Evolutionary conservation across 2,329 filamentous ascomycete species (phyloP), one percentile per base, ranked within the genome.

Genomic region (Periconia digitata): DNA sequence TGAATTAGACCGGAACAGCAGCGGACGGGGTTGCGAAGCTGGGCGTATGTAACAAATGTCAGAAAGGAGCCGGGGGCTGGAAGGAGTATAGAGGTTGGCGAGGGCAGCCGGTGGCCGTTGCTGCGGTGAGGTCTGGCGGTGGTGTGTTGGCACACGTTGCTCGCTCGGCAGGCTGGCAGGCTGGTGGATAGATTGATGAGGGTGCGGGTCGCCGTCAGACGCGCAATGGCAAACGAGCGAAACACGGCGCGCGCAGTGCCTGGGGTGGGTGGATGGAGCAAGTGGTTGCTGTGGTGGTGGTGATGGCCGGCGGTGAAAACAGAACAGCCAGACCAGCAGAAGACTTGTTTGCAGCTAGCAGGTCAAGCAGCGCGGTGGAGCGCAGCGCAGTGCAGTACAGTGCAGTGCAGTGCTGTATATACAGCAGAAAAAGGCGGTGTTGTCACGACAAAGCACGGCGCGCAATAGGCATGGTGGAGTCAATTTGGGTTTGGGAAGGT

Each of bases 81-180:
- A 63, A 64, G 36, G 49, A 64, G 67, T 48, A 58, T 64, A 57
- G 66, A 41, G 48, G 52, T 51, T 59, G 44, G 43, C 43, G 44
- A 48, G 64, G 62, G 53, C 67, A 69, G 63, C 53, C 58, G 64
- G 51, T 57, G 66, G 65, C 55, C 65, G 67, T 69, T 70, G 67
- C 66, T 65, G 64, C 63, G 63, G 67, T 64, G 63, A 69, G 59
- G 49, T 43, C 44, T 50, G 48, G 66, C 66, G 66, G 66, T 59
- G 67, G 44, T 70, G 66, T 61, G 67, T 58, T 70, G 67, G 67
- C 67, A 66, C n/a, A n/a, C n/a, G n/a, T n/a, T n/a, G n/a, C n/a
- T n/a, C n/a, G 50, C 29, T 44, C 45, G 59, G 46, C 49, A 47
- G 47, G 50, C 49, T 52, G 43, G 12, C 38, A 44, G 24, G 27